A percentile compares a stretch with the other conserved stretches of the same genome.
phyloP scores from a whole-genome alignment of 2,329 filamentous ascomycete genomes.

The Alternaria sp. region DNA sequence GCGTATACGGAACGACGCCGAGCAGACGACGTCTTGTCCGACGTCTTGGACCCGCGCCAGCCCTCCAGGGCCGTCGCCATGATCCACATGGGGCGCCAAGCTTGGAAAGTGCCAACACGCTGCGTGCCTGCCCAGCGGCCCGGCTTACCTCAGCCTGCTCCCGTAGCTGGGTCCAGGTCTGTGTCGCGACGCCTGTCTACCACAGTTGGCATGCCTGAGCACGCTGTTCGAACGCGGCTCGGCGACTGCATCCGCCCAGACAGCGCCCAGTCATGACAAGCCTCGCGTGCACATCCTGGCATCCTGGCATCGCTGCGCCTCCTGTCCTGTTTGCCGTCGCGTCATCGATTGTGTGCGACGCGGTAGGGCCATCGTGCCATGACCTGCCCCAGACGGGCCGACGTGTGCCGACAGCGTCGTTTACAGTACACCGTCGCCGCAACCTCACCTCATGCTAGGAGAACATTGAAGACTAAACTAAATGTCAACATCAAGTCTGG shows the following conservation, averaged over 20 bases:
- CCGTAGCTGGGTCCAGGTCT: not conserved
- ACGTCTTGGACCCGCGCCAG: slow-evolving; percentile 16
- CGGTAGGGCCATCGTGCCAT: not conserved
- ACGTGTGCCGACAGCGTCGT: not conserved
- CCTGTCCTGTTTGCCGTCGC: not conserved
- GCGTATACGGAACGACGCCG: slow-evolving; percentile 12
- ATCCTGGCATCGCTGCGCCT: slow-evolving; percentile 5
- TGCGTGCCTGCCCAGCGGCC: slow-evolving; percentile 3
- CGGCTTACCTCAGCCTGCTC: slow-evolving; percentile 5
- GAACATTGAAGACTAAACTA: not conserved
- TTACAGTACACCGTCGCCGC: not conserved
- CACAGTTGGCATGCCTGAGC: not conserved
- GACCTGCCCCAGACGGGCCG: slow-evolving; percentile 3
- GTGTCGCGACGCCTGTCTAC: not conserved
- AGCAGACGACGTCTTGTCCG: slow-evolving; percentile 21
- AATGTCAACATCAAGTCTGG: not conserved
- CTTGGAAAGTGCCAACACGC: not conserved
- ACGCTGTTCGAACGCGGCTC: not conserved
- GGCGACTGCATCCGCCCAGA: slow-evolving; percentile 8
- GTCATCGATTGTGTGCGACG: slow-evolving; percentile 10
- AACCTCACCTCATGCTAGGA: not conserved
- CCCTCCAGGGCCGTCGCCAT: slow-evolving; percentile 15
- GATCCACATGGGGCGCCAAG: slow-evolving; percentile 12
- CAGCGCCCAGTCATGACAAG: slow-evolving; percentile 13
- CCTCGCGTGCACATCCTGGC: slow-evolving; percentile 9